Base-by-base conservation (phyloP, 805 yeast genomes). In the Kodamaea nitidulidarum region DNA sequence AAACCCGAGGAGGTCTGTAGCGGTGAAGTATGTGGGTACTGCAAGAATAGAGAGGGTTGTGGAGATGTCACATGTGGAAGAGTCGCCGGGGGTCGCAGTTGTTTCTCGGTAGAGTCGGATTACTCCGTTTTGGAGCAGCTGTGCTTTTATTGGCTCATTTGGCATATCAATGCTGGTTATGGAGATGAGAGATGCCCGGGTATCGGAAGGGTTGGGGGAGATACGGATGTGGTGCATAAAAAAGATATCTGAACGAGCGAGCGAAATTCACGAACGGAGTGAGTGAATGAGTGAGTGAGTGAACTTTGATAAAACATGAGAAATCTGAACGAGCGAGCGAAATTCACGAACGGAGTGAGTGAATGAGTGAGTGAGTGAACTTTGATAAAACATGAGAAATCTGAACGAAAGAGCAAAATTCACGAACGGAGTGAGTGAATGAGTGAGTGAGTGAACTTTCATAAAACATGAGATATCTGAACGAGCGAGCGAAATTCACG, bases 21-120 rank as follows among this genome's bases (percentile, higher is more conserved):
- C 85, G 0, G 95, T 81, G 58, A 88, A 82, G 56, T 88, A 90
- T 8, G 84, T 79, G 0, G 97, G 97, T 0, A 88, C 81, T 0
- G 95, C 88, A n/a, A 88, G 59, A 14, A 88, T 84, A 1, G 91
- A 80, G 3, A 86, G 76, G 63, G 84, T 82, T 1, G 88, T 75
- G 25, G 74, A 79, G 52, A 80, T 83, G 16, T 41, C 35, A 11
- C 34, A 16, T 12, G 15, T 15, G 15, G 20, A 25, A 7, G 24
- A 36, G 4, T 55, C 59, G 6, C 32, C 32, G 7, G 32, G 4
- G 7, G 20, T 4, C 7, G 55, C 57, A 20, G 66, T 75, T 15
- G 71, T 70, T 38, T 80, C 80, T 39, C 81, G 69, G 55, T 68
- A 88, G 5, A 88, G 63, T 32, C 85, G 67, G 6, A 88, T 77